Percentiles rank a stretch among this genome's conserved stretches.
Evolutionary conservation across 1,284 basidiomycete genomes (phyloP).

Genomic region (Trametes versicolor): DNA sequence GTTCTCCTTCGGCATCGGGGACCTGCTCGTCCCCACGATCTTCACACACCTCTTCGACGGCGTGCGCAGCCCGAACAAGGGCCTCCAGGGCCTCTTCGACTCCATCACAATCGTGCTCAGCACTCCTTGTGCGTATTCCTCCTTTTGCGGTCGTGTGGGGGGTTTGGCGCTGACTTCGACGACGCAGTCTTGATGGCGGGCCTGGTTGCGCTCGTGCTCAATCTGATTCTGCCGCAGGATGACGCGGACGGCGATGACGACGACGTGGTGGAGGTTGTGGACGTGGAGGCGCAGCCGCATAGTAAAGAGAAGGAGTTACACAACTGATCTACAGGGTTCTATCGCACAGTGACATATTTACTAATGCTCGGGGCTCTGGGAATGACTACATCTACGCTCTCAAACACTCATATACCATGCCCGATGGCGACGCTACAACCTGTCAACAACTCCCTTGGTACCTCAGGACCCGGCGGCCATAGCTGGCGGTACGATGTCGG

Average conservation of each 20-base stretch:
- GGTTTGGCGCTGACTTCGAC: neutral
- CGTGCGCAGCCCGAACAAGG: slow-evolving; percentile 63
- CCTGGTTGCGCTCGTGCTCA: slow-evolving; percentile 72
- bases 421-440: no score
- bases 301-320: slow-evolving; percentile 29
- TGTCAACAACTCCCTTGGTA: no score
- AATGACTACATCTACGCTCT: neutral
- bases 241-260: slow-evolving; percentile 45
- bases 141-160: slow-evolving; percentile 1
- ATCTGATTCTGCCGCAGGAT: slow-evolving; percentile 70
- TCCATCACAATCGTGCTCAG: slow-evolving; percentile 83
- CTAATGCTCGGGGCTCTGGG: neutral
- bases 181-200: slow-evolving; percentile 73
- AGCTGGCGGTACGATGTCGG: no score
- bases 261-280: slow-evolving; percentile 39
- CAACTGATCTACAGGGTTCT: neutral
- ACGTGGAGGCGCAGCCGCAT: slow-evolving; percentile 41
- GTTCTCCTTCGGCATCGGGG: slow-evolving; percentile 77
- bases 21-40: slow-evolving; percentile 67
- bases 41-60: slow-evolving; percentile 78
- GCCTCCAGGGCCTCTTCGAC: slow-evolving; percentile 76
- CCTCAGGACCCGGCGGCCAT: no score
- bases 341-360: neutral
- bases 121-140: slow-evolving; percentile 71
- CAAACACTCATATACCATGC: no score